phyloP scores from a whole-genome alignment of 768 basidiomycete genomes.

The Austroboletus festivus region DNA sequence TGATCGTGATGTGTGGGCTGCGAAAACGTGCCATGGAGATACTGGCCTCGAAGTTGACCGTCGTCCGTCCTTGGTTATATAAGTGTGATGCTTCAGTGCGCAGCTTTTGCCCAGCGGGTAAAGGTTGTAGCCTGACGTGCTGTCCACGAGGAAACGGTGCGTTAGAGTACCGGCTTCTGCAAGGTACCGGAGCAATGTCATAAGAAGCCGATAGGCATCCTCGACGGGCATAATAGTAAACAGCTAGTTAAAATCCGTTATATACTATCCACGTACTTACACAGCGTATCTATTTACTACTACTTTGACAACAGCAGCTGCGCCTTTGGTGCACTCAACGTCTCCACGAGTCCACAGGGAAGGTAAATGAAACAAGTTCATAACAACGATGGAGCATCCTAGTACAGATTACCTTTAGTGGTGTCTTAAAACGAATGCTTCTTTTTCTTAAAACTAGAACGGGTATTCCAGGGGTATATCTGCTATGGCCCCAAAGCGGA shows the following conservation, averaged over 20 bases:
- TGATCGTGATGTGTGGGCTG: too few species aligned
- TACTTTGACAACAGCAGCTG: not conserved
- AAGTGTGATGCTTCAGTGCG: too few species aligned
- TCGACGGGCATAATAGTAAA: too few species aligned
- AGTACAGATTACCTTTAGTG: not conserved
- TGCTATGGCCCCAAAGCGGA: conserved; percentile 11
- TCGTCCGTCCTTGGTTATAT: too few species aligned
- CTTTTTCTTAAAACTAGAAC: not conserved
- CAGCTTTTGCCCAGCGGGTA: too few species aligned
- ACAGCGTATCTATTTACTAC: not conserved
- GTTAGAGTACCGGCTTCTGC: too few species aligned
- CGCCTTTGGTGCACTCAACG: not conserved
- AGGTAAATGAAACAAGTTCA: not conserved
- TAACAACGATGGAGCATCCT: not conserved
- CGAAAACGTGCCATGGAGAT: too few species aligned
- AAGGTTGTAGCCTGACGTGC: too few species aligned
- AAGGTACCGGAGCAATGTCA: too few species aligned
- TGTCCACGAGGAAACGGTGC: too few species aligned
- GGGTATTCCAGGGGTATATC: not conserved
- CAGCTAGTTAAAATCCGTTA: not conserved
- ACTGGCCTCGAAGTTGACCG: too few species aligned
- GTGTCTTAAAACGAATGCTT: not conserved
- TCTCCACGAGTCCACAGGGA: not conserved
- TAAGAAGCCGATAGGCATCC: too few species aligned
- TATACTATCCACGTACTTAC: not conserved